Conservation (phyloP, 2,329 filamentous ascomycete species). For the Ophiostoma piceae region DNA sequence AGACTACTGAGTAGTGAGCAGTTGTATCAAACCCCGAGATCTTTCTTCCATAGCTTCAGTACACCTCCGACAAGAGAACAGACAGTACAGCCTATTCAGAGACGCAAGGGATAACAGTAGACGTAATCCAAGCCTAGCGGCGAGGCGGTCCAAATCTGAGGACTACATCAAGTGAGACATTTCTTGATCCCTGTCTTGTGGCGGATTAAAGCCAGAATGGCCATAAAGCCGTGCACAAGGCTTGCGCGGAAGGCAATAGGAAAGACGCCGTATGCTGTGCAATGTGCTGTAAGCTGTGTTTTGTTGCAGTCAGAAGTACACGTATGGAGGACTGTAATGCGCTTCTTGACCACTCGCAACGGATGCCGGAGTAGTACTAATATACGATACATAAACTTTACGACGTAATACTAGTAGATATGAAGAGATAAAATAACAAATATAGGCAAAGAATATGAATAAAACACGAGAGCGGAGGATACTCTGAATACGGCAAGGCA, state of each 20-base stretch:
- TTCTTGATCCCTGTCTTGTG: neutral
- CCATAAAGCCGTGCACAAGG: neutral
- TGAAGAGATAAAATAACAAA: neutral
- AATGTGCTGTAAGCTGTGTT: neutral
- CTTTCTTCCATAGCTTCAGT: neutral
- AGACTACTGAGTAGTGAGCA: neutral
- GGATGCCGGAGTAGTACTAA: conserved; percentile 8
- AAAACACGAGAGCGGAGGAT: conserved; percentile 1
- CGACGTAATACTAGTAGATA: neutral
- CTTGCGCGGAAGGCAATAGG: conserved; percentile 1
- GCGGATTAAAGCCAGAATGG: neutral
- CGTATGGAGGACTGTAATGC: neutral
- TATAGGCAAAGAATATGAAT: neutral
- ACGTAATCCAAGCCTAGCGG: neutral
- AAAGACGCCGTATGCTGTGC: neutral
- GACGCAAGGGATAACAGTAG: conserved; percentile 3
- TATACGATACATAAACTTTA: too few relatives aligned
- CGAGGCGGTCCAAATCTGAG: neutral
- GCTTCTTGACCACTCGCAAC: neutral
- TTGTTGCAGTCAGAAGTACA: neutral
- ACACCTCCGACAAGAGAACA: neutral
- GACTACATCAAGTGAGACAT: neutral
- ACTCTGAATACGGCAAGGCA: conserved; percentile 12
- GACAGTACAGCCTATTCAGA: neutral
- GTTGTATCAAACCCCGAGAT: conserved; percentile 1